phyloP scores from a whole-genome alignment of 1,284 basidiomycete species.

The Apiotrichum gracile region DNA sequence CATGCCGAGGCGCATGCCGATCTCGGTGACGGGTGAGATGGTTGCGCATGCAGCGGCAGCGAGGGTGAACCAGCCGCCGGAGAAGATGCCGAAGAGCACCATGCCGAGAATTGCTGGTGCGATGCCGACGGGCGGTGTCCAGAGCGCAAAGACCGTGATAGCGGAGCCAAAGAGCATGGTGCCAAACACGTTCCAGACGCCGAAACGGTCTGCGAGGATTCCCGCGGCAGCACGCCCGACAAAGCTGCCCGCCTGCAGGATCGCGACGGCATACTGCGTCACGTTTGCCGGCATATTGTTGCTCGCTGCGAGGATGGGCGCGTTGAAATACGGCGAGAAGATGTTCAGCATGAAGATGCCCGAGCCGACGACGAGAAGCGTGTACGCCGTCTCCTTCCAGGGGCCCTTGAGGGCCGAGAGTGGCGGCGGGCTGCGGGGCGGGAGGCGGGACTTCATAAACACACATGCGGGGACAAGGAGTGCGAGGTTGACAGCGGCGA shows the following conservation, averaged over 20 bases:
- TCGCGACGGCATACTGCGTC: constrained; percentile 18
- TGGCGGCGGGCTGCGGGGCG: constrained; percentile 15
- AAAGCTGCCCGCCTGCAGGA: constrained; percentile 25
- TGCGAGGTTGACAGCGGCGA: constrained; percentile 19
- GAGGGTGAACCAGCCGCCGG: constrained; percentile 39
- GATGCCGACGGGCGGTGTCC: constrained; percentile 23
- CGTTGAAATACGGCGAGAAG: constrained; percentile 35
- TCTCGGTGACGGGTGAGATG: constrained; percentile 37
- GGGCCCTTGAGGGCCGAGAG: constrained; percentile 15
- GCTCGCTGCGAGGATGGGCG: constrained; percentile 15
- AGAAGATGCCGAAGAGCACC: constrained; percentile 30
- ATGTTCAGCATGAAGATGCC: constrained; percentile 16
- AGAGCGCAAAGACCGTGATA: constrained; percentile 18
- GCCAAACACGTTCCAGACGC: constrained; percentile 22
- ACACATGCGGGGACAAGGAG: constrained; percentile 21
- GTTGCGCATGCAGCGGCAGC: constrained; percentile 34
- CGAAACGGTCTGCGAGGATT: constrained; percentile 20
- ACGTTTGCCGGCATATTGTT: constrained; percentile 10
- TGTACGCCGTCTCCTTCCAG: constrained; percentile 30
- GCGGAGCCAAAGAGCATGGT: constrained; percentile 11
- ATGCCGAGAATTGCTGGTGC: constrained; percentile 30
- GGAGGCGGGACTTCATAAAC: constrained; percentile 21
- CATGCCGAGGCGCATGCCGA: constrained; percentile 43
- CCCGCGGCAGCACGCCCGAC: constrained; percentile 19
- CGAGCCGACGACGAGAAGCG: constrained; percentile 29